Evolutionary conservation across 2,329 filamentous ascomycete species (phyloP).

Genomic region (Cladophialophora bantiana): DNA sequence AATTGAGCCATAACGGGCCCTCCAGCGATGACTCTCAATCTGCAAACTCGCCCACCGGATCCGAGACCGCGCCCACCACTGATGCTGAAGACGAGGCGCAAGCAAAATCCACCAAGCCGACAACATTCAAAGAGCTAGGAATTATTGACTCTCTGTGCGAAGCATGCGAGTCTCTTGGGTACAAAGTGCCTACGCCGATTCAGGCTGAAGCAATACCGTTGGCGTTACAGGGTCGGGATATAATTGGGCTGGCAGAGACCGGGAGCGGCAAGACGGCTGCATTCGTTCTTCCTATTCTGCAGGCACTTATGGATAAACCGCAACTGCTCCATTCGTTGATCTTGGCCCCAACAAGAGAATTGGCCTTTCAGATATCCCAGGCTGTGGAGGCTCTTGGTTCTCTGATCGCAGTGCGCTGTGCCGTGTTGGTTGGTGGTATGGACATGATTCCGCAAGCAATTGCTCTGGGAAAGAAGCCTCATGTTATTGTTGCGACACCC

Average conservation of each 20-base stretch:
- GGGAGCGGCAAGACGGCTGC: conserved; percentile 96
- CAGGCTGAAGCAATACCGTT: conserved; percentile 83
- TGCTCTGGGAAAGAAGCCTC: conserved; percentile 92
- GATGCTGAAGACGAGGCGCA: conserved; percentile 18
- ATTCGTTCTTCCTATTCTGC: conserved; percentile 90
- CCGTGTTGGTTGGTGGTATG: conserved; percentile 89
- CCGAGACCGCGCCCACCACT: conserved; percentile 26
- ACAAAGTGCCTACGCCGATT: conserved; percentile 86
- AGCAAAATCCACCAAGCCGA: conserved; percentile 41
- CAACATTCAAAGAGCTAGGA: conserved; percentile 66
- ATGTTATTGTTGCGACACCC: conserved; percentile 91
- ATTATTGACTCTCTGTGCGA: conserved; percentile 88
- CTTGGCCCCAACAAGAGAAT: conserved; percentile 88
- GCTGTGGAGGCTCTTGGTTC: conserved; percentile 87
- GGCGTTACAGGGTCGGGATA: conserved; percentile 79
- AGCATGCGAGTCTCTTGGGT: conserved; percentile 81
- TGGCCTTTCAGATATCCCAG: conserved; percentile 89
- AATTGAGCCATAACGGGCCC: conserved; percentile 42
- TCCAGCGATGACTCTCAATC: conserved; percentile 3
- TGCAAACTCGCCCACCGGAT: conserved; percentile 1
- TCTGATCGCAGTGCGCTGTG: conserved; percentile 84
- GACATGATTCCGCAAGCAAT: conserved; percentile 95
- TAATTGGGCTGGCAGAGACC: conserved; percentile 94
- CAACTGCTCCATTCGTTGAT: conserved; percentile 87
- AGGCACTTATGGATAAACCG: conserved; percentile 86